A percentile compares a stretch with the other conserved stretches of the same genome.
phyloP scores from a whole-genome alignment of 441 rosid genomes.

The Geranium incanum region DNA sequence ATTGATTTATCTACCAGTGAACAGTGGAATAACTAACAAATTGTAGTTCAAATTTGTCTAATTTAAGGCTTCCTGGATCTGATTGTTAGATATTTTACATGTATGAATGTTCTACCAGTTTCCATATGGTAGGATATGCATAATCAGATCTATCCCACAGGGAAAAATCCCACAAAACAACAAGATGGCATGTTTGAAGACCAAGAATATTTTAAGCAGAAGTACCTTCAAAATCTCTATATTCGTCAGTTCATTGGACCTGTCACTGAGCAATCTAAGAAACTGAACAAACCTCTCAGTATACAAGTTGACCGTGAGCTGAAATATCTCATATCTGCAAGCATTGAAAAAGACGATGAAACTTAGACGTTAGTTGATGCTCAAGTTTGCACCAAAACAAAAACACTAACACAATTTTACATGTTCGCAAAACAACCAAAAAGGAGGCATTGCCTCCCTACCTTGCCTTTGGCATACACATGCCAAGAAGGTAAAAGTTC shows the following conservation, averaged over 20 bases:
- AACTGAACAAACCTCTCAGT: slow-evolving; percentile 98
- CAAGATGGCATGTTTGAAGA: slow-evolving; percentile 14
- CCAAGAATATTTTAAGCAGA: slow-evolving; percentile 11
- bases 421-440: not conserved
- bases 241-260: slow-evolving; percentile 79
- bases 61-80: not conserved
- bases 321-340: slow-evolving; percentile 96
- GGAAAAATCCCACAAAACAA: not conserved
- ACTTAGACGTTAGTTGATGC: not conserved
- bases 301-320: slow-evolving; percentile 94
- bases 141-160: not conserved
- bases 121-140: not conserved
- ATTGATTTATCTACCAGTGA: not conserved
- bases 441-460: not conserved
- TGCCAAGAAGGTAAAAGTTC: not conserved
- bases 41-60: not conserved
- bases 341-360: slow-evolving; percentile 14
- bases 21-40: not conserved
- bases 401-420: not conserved
- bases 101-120: not conserved
- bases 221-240: slow-evolving; percentile 94
- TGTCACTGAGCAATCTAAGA: slow-evolving; percentile 95
- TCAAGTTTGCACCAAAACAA: not conserved
- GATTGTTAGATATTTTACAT: not conserved
- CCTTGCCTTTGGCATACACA: not conserved